Percentiles rank a stretch among this genome's conserved stretches.
Conservation (phyloP, 1,139 yeast species). For the Yamadazyma membranifaciens region DNA sequence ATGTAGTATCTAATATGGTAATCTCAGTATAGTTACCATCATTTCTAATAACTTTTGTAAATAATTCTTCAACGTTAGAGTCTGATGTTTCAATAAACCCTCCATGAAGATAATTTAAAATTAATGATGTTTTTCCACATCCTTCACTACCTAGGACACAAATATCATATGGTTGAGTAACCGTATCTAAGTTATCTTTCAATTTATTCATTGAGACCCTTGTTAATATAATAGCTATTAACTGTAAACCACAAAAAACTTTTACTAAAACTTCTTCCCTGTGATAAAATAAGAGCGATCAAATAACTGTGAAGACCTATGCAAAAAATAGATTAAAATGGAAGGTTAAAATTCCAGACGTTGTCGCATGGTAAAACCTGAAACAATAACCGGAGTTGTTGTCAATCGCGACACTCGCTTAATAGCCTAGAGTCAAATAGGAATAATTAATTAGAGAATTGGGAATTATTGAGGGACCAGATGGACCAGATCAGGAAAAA, state of each 20-base stretch:
- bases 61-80: conserved; percentile 27
- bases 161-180: conserved; percentile 29
- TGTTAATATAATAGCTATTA: too few relatives aligned
- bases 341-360: conserved; percentile 1
- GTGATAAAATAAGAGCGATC: too few relatives aligned
- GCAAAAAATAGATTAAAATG: not conserved
- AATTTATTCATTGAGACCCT: conserved; percentile 7
- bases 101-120: conserved; percentile 25
- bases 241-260: too few relatives aligned
- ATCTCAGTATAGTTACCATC: conserved; percentile 21
- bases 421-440: not conserved
- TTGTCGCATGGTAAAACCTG: conserved; percentile 2
- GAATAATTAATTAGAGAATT: not conserved
- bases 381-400: conserved; percentile 1
- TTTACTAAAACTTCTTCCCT: not conserved
- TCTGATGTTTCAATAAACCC: conserved; percentile 22
- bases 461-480: not conserved
- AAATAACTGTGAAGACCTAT: not conserved
- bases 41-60: conserved; percentile 24
- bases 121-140: conserved; percentile 32
- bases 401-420: conserved; percentile 2
- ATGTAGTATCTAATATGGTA: conserved; percentile 27
- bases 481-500: not conserved
- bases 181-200: conserved; percentile 21
- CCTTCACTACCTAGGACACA: conserved; percentile 31